Conservation (phyloP, 2,329 filamentous ascomycete genomes). For the Botryosphaeria dothidea region DNA sequence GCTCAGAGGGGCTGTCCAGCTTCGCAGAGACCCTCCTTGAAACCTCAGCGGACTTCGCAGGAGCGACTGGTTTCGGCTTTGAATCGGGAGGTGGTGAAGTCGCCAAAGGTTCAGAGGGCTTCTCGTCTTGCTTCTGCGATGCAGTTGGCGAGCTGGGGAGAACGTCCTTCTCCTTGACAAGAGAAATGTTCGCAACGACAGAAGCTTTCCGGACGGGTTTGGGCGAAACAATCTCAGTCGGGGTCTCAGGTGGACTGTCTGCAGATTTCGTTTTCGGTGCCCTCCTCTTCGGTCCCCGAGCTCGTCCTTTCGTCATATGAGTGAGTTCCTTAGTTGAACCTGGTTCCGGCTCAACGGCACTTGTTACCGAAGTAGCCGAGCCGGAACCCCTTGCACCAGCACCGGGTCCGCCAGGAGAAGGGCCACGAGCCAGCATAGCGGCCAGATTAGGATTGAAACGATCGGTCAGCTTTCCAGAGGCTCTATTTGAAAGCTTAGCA, state of each 20-base stretch:
- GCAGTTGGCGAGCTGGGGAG: constrained; percentile 30
- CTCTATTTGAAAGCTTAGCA: constrained; percentile 1
- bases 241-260: constrained; percentile 19
- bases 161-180: constrained; percentile 36
- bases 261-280: constrained; percentile 55
- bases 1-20: constrained; percentile 13
- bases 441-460: constrained; percentile 88
- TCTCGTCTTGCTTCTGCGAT: not conserved
- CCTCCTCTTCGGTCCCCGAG: constrained; percentile 85
- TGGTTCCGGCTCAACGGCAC: constrained; percentile 24
- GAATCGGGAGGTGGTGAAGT: constrained; percentile 14
- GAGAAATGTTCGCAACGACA: constrained; percentile 26
- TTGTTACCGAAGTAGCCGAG: constrained; percentile 23
- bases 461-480: constrained; percentile 62
- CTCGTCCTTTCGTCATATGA: constrained; percentile 89
- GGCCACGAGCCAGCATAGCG: constrained; percentile 78
- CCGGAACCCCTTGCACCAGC: constrained; percentile 6
- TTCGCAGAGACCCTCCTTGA: constrained; percentile 10
- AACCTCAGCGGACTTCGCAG: constrained; percentile 22
- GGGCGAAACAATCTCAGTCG: not conserved
- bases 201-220: not conserved
- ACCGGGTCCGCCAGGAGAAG: constrained; percentile 44
- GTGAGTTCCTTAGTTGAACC: constrained; percentile 62
- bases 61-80: constrained; percentile 32
- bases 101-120: not conserved